Percentiles rank a stretch among this genome's conserved stretches.
Conservation (phyloP, 257 asterid genomes). For the Misopates orontium region DNA sequence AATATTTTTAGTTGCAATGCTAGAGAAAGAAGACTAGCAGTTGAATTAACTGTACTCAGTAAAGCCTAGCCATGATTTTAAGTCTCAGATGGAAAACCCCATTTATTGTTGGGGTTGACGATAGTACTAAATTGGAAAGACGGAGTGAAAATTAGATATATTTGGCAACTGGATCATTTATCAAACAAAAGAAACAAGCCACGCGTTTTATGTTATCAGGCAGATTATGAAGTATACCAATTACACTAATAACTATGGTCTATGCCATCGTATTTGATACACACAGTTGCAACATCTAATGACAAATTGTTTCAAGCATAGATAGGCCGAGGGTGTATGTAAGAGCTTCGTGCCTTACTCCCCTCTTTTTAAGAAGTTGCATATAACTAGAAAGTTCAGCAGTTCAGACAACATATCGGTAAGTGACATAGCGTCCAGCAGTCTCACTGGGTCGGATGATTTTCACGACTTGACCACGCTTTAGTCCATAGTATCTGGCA, state of each 20-base stretch:
- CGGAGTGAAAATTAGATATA: no score
- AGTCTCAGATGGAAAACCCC: no score
- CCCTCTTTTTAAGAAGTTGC: neutral
- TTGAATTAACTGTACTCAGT: no score
- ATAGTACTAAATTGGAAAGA: no score
- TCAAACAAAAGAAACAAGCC: no score
- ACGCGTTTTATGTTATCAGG: no score
- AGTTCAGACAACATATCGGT: constrained; percentile 66
- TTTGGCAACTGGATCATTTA: no score
- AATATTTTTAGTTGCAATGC: no score
- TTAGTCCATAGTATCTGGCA: constrained; percentile 76
- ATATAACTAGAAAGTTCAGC: neutral
- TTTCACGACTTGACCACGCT: constrained; percentile 74
- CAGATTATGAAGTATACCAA: neutral
- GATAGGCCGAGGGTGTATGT: constrained; percentile 3
- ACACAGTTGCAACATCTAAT: neutral
- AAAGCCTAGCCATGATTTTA: no score
- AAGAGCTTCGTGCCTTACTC: no score
- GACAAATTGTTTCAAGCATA: neutral
- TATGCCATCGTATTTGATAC: neutral
- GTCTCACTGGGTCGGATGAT: constrained; percentile 90
- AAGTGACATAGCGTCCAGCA: constrained; percentile 81
- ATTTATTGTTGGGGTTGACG: no score
- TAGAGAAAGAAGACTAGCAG: no score
- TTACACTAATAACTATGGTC: neutral